Conservation (phyloP, 129 eudicot genomes). For the Centaurea solstitialis region DNA sequence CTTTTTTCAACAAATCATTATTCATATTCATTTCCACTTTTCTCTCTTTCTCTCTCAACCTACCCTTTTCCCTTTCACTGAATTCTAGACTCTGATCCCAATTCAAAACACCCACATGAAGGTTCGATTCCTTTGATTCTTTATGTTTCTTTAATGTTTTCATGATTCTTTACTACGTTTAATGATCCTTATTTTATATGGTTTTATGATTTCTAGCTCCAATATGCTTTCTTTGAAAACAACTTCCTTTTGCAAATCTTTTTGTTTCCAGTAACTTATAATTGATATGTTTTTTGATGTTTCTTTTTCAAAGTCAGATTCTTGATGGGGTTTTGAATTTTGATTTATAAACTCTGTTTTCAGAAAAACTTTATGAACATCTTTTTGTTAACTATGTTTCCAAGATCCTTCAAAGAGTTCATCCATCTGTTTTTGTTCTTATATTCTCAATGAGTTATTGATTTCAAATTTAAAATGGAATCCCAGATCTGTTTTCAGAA, state of each 20-base stretch:
- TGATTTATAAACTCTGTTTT: neutral
- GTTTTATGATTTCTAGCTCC: neutral
- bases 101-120: constrained; percentile 42
- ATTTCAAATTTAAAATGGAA: neutral
- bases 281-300: neutral
- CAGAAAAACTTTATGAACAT: neutral
- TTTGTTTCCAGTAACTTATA: neutral
- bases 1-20: constrained; percentile 38
- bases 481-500: neutral
- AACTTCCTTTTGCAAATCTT: neutral
- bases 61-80: neutral
- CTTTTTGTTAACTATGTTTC: neutral
- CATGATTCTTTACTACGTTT: neutral
- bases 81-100: constrained; percentile 24
- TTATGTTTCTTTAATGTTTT: neutral
- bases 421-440: neutral
- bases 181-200: neutral
- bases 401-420: neutral
- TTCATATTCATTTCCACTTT: constrained; percentile 32
- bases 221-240: neutral
- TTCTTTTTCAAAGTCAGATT: constrained; percentile 2
- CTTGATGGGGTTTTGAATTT: neutral
- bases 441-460: neutral
- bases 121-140: constrained; percentile 42
- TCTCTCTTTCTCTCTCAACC: constrained; percentile 22